Conservation (phyloP, 1,284 basidiomycete species). For the Moesziomyces sp. region DNA sequence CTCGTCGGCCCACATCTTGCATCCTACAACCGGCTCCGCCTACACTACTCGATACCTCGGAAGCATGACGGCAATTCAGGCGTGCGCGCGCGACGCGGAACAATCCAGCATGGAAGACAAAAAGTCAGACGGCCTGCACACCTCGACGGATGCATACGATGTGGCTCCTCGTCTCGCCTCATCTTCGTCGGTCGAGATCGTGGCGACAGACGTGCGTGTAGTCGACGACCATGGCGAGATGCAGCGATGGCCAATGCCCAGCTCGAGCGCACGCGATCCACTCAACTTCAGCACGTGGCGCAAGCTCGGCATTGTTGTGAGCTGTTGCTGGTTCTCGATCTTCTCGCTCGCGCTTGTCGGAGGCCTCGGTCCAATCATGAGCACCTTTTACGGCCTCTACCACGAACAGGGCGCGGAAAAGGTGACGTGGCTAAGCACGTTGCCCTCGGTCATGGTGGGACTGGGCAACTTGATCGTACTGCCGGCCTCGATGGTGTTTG, state of each 20-base stretch:
- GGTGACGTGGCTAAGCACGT: conserved; percentile 5
- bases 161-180: background rate
- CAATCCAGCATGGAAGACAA: conserved; percentile 3
- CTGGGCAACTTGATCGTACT: conserved; percentile 5
- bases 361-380: conserved; percentile 9
- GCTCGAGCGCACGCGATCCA: conserved; percentile 6
- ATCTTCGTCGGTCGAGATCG: conserved; percentile 5
- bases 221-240: conserved; percentile 1
- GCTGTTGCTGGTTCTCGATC: conserved; percentile 9
- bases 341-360: conserved; percentile 7
- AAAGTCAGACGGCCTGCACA: conserved; percentile 6
- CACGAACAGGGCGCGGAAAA: conserved; percentile 3
- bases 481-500: conserved; percentile 3
- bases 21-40: background rate
- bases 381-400: conserved; percentile 6
- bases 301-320: conserved; percentile 8
- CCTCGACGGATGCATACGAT: background rate
- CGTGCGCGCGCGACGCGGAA: background rate
- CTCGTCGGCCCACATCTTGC: background rate
- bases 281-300: conserved; percentile 7
- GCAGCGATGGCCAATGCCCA: conserved; percentile 7
- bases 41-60: background rate
- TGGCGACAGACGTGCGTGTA: background rate
- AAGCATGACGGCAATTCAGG: background rate
- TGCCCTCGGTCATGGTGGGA: conserved; percentile 8